Conservation (phyloP, 495 filamentous ascomycete species). For the Tirmania nivea region DNA sequence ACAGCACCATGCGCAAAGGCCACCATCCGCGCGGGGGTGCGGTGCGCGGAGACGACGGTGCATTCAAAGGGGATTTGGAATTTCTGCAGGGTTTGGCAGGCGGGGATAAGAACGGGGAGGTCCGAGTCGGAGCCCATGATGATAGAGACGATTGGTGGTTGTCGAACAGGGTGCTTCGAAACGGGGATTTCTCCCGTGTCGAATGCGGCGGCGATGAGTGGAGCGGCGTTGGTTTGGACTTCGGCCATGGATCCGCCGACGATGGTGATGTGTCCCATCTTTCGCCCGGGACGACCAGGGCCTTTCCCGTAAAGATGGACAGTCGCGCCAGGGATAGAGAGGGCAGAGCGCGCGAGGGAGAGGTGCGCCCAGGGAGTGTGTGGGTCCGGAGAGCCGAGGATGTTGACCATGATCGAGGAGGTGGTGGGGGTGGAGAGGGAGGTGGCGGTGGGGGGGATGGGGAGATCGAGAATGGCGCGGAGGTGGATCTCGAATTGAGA, state of each 20-base stretch:
- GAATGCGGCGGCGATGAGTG: constrained; percentile 41
- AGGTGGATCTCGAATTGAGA: constrained; percentile 89
- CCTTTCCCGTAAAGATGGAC: constrained; percentile 88
- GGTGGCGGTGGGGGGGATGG: constrained; percentile 38
- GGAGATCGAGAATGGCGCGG: constrained; percentile 60
- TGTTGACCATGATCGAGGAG: constrained; percentile 82
- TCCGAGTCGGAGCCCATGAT: constrained; percentile 96
- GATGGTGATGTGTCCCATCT: constrained; percentile 87
- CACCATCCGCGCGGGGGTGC: constrained; percentile 69
- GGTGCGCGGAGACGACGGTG: constrained; percentile 83
- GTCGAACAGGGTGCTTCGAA: background rate
- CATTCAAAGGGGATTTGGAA: constrained; percentile 55
- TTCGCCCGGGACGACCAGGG: constrained; percentile 59
- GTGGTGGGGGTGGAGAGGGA: constrained; percentile 35
- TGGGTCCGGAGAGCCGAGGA: constrained; percentile 54
- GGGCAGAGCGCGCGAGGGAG: constrained; percentile 38
- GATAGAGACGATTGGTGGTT: constrained; percentile 47
- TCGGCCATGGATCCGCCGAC: constrained; percentile 44
- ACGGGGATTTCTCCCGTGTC: constrained; percentile 28
- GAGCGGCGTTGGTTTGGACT: constrained; percentile 46
- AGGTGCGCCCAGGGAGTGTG: constrained; percentile 37
- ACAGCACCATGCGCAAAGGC: constrained; percentile 48
- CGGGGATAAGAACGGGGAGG: constrained; percentile 53
- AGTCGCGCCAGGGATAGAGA: constrained; percentile 35
- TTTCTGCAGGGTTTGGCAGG: constrained; percentile 50